These are phyloP conservation scores for Termitomyces eurrhizus DNA, from an alignment of 768 basidiomycete genomes.

Conservation along the genomic window DNA sequence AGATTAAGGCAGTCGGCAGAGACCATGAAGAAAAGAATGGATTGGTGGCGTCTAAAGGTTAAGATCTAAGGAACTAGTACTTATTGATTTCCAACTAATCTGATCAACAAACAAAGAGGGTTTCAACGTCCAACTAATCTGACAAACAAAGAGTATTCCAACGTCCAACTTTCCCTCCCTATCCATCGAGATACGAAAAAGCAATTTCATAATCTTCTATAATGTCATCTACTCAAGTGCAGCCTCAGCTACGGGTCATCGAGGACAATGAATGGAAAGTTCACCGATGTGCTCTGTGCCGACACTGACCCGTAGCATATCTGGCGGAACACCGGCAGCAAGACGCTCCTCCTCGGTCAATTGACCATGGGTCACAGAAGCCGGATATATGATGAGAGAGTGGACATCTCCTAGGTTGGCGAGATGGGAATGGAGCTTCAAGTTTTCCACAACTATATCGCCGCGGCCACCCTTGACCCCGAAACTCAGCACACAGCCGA, in stretches of 20 bases:
- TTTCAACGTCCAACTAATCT: not conserved
- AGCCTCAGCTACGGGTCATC: not conserved
- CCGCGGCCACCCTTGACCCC: constrained; percentile 48
- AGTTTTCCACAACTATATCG: constrained; percentile 30
- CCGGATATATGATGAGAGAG: constrained; percentile 59
- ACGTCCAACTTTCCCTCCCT: not conserved
- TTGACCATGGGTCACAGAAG: constrained; percentile 59
- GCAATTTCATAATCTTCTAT: constrained; percentile 14
- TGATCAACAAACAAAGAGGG: not conserved
- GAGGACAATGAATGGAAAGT: not conserved
- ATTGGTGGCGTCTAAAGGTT: not conserved
- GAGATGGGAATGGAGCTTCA: constrained; percentile 33
- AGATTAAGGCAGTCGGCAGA: constrained; percentile 64
- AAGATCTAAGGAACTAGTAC: too few relatives aligned
- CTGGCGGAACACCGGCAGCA: constrained; percentile 50
- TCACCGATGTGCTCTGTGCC: constrained; percentile 13
- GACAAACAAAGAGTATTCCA: not conserved
- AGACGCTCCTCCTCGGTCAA: constrained; percentile 44
- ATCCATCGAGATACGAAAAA: constrained; percentile 1
- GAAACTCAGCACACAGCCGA: constrained; percentile 61
- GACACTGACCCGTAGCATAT: constrained; percentile 50
- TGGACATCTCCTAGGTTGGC: constrained; percentile 47
- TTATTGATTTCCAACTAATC: not conserved
- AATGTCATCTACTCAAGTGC: constrained; percentile 5
- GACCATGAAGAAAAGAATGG: constrained; percentile 40